Evolutionary conservation across 2,329 filamentous ascomycete species (phyloP).

Genomic region (Diaporthe humulicola): DNA sequence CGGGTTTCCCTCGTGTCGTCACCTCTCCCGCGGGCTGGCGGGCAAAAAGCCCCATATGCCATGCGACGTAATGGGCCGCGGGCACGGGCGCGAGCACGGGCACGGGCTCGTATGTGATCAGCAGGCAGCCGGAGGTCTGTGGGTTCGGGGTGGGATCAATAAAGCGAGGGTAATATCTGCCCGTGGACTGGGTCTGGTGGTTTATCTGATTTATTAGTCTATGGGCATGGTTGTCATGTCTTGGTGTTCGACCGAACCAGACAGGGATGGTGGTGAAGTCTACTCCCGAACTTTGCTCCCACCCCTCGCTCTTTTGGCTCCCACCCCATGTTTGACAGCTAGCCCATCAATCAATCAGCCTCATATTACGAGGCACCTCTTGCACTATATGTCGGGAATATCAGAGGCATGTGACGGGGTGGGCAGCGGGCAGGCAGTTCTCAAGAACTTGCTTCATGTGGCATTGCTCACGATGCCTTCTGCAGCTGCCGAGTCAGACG

Average conservation of each 20-base stretch:
- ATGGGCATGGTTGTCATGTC: neutral
- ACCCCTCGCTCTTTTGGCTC: neutral
- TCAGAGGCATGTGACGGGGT: neutral
- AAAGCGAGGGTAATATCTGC: neutral
- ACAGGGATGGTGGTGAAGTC: constrained; percentile 14
- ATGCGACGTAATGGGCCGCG: constrained; percentile 1
- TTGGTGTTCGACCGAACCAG: neutral
- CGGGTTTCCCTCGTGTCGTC: neutral
- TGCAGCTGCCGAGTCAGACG: constrained; percentile 24
- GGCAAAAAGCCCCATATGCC: constrained; percentile 8
- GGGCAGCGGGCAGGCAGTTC: neutral
- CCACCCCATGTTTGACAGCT: neutral
- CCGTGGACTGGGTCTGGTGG: neutral
- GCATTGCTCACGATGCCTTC: constrained; percentile 9
- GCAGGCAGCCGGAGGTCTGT: constrained; percentile 24
- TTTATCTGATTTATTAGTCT: neutral
- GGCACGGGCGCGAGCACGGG: neutral
- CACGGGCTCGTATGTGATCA: constrained; percentile 16
- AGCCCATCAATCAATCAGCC: constrained; percentile 9
- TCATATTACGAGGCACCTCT: neutral
- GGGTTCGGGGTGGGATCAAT: neutral
- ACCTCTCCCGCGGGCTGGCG: neutral
- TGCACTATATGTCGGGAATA: neutral
- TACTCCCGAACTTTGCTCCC: neutral
- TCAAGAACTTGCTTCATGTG: neutral